phyloP scores from a whole-genome alignment of 805 yeast genomes.

The Candida easanensis region DNA sequence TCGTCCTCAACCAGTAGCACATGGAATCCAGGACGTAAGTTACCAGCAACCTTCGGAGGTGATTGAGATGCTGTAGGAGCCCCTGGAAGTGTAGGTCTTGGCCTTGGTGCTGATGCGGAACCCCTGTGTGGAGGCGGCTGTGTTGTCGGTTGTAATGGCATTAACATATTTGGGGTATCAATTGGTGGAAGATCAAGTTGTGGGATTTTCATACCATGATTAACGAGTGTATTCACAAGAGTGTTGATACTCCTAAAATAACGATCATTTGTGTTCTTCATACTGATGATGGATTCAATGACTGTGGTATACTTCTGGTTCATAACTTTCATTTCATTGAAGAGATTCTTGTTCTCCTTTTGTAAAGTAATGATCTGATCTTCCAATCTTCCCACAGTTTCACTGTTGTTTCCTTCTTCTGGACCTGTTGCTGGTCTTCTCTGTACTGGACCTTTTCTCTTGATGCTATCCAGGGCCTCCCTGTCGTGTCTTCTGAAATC shows the following conservation, averaged over 20 bases:
- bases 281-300: constrained; percentile 55
- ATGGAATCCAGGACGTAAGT: constrained; percentile 49
- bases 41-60: constrained; percentile 14
- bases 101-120: background rate
- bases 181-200: constrained; percentile 50
- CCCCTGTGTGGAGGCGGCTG: constrained; percentile 2
- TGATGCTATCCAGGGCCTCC: constrained; percentile 82
- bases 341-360: constrained; percentile 33
- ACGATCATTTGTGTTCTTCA: constrained; percentile 57
- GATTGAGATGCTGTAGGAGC: constrained; percentile 15
- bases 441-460: constrained; percentile 69
- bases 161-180: constrained; percentile 4
- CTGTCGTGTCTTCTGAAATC: constrained; percentile 74
- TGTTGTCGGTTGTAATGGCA: background rate
- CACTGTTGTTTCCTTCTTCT: constrained; percentile 24
- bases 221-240: constrained; percentile 47
- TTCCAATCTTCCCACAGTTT: constrained; percentile 19
- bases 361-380: constrained; percentile 13
- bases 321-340: constrained; percentile 38
- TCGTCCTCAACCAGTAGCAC: constrained; percentile 80
- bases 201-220: constrained; percentile 68
- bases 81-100: background rate
- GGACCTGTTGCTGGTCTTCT: constrained; percentile 38
- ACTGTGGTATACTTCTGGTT: constrained; percentile 62
- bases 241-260: constrained; percentile 49